Evolutionary conservation across 2,329 filamentous ascomycete species (phyloP).

Genomic region (Tolypocladium inflatum): DNA sequence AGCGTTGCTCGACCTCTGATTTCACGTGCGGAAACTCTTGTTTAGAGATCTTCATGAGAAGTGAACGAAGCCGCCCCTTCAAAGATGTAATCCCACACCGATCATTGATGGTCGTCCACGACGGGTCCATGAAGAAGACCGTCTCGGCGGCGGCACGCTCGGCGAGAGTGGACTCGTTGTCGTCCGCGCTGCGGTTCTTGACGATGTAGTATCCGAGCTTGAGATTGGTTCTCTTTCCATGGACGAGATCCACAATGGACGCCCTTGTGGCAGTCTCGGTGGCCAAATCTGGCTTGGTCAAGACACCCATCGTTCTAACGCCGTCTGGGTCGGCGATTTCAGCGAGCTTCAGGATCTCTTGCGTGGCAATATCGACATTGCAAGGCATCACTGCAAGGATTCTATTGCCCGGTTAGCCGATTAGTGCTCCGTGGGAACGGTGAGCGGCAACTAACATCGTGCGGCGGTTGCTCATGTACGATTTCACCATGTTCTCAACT

Average conservation of each 20-base stretch:
- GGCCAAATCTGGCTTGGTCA: constrained; percentile 53
- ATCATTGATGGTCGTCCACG: constrained; percentile 24
- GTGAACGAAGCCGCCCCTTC: constrained; percentile 20
- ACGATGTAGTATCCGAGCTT: constrained; percentile 39
- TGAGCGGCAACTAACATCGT: constrained; percentile 25
- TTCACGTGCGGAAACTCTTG: constrained; percentile 25
- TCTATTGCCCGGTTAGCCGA: constrained; percentile 2
- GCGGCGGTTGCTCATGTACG: constrained; percentile 33
- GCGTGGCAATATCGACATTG: constrained; percentile 29
- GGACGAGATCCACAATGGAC: constrained; percentile 30
- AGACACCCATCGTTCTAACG: constrained; percentile 32
- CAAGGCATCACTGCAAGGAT: constrained; percentile 36
- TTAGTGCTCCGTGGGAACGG: not conserved
- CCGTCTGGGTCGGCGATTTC: constrained; percentile 28
- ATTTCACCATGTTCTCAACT: constrained; percentile 36
- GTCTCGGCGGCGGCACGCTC: constrained; percentile 23
- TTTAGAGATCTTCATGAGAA: constrained; percentile 31
- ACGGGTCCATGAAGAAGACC: constrained; percentile 23
- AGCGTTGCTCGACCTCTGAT: constrained; percentile 13
- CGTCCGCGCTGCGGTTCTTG: constrained; percentile 36
- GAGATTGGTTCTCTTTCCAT: constrained; percentile 28
- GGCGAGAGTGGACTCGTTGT: constrained; percentile 18
- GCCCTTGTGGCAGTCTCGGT: constrained; percentile 27
- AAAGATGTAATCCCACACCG: constrained; percentile 26
- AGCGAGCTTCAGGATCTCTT: constrained; percentile 28